A percentile compares a stretch with the other conserved stretches of the same genome.
phyloP scores from a whole-genome alignment of 805 yeast genomes.

The Kodamaea neixiangensis region DNA sequence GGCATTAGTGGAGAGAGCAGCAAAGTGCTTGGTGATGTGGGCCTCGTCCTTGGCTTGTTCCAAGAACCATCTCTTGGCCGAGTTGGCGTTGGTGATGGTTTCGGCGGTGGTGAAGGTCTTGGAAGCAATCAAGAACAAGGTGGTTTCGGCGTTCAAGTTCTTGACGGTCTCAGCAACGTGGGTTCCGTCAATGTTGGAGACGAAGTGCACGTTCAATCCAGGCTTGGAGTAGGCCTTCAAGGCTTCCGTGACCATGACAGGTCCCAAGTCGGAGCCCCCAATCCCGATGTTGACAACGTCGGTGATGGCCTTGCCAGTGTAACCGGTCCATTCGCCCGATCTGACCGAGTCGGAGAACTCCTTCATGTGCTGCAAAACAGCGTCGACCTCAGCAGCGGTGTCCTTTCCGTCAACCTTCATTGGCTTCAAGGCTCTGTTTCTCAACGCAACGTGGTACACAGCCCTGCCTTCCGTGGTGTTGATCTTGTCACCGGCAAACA shows the following conservation, averaged over 20 bases:
- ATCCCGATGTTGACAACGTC: conserved; percentile 97
- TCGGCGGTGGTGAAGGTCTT: conserved; percentile 99
- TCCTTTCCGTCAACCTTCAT: conserved; percentile 89
- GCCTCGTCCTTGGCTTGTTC: conserved; percentile 61
- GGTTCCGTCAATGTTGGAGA: conserved; percentile 98
- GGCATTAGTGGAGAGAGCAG: conserved; percentile 93
- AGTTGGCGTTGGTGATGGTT: conserved; percentile 92
- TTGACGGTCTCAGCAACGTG: conserved; percentile 91
- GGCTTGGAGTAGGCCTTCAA: conserved; percentile 83
- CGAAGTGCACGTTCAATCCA: conserved; percentile 82
- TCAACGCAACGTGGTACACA: conserved; percentile 93
- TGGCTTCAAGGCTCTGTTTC: conserved; percentile 84
- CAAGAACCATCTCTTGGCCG: conserved; percentile 95
- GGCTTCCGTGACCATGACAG: conserved; percentile 99
- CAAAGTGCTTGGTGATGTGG: conserved; percentile 95
- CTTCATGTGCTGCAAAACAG: conserved; percentile 93
- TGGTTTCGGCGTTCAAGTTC: conserved; percentile 80
- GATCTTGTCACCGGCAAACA: conserved; percentile 93
- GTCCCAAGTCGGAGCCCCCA: conserved; percentile 98
- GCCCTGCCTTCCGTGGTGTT: conserved; percentile 97
- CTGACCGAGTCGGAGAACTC: conserved; percentile 89
- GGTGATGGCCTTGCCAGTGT: conserved; percentile 90
- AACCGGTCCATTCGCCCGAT: conserved; percentile 95
- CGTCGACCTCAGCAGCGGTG: conserved; percentile 89
- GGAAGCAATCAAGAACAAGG: conserved; percentile 89